Evolutionary conservation across 768 basidiomycete genomes (phyloP).

Genomic region (Roridomyces roridus): DNA sequence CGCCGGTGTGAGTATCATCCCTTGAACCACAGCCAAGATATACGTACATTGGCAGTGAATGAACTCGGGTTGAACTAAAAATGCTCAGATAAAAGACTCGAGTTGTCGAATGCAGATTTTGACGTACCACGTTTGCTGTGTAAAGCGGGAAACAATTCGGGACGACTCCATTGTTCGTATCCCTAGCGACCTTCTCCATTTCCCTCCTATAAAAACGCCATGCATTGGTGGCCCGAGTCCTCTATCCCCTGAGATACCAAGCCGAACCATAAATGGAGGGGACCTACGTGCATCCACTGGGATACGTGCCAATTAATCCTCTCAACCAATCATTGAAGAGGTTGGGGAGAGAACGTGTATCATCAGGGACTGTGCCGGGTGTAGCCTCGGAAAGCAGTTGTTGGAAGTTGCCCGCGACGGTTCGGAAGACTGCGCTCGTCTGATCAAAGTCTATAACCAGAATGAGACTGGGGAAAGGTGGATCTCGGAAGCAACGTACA

Average conservation of each 20-base stretch:
- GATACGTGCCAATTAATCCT: not conserved
- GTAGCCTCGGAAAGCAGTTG: conserved; percentile 5
- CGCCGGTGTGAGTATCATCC: too few species aligned
- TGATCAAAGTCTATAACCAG: not conserved
- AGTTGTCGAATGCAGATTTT: too few species aligned
- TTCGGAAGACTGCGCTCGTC: not conserved
- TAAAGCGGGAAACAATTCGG: conserved; percentile 1
- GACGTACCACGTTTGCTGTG: not conserved
- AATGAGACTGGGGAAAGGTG: not conserved
- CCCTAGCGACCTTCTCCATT: not conserved
- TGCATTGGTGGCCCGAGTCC: not conserved
- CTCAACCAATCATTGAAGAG: conserved; percentile 1
- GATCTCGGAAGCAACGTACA: not conserved
- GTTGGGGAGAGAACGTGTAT: not conserved
- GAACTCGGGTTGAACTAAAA: too few species aligned
- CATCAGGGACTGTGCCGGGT: not conserved
- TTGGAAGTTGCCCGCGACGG: not conserved
- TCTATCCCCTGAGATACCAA: too few species aligned
- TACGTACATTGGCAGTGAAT: too few species aligned
- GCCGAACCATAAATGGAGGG: too few species aligned
- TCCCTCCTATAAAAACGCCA: not conserved
- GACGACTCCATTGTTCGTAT: not conserved
- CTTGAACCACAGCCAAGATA: too few species aligned
- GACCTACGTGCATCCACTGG: conserved; percentile 11
- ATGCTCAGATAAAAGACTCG: too few species aligned